Conservation (phyloP, 768 basidiomycete genomes). For the Leccinum subtestaceum region DNA sequence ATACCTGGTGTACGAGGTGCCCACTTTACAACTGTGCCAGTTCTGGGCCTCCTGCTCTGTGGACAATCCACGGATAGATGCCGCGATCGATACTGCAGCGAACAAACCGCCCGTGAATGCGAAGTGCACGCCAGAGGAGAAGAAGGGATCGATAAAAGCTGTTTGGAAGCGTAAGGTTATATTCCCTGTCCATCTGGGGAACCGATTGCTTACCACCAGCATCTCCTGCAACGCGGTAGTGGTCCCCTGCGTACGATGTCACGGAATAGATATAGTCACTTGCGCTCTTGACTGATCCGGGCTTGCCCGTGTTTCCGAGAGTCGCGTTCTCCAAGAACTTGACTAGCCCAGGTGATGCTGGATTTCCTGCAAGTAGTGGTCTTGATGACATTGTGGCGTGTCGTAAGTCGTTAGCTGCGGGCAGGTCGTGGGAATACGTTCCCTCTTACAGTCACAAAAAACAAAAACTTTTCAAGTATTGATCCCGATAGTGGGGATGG, state of each 20-base stretch:
- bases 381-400: no score
- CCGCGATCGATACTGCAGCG: conserved; percentile 10
- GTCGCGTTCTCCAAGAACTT: conserved; percentile 3
- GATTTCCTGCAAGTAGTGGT: conserved; percentile 1
- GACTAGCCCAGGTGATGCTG: neutral
- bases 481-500: no score
- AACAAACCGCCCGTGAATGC: conserved; percentile 11
- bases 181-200: neutral
- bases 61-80: conserved; percentile 5
- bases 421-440: no score
- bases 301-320: conserved; percentile 8
- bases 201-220: conserved; percentile 28
- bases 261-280: conserved; percentile 52
- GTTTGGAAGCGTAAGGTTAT: neutral
- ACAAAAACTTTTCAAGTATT: no score
- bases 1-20: conserved; percentile 8
- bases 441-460: no score
- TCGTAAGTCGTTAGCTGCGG: no score
- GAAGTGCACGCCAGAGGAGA: conserved; percentile 10
- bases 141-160: conserved; percentile 12
- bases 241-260: conserved; percentile 35
- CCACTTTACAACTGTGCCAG: conserved; percentile 13
- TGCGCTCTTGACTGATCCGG: conserved; percentile 32
- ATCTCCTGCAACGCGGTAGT: conserved; percentile 57
- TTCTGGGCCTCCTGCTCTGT: conserved; percentile 9